Evolutionary conservation across 176 grass and related monocot species (phyloP).

Genomic region (Melocanna baccifera): DNA sequence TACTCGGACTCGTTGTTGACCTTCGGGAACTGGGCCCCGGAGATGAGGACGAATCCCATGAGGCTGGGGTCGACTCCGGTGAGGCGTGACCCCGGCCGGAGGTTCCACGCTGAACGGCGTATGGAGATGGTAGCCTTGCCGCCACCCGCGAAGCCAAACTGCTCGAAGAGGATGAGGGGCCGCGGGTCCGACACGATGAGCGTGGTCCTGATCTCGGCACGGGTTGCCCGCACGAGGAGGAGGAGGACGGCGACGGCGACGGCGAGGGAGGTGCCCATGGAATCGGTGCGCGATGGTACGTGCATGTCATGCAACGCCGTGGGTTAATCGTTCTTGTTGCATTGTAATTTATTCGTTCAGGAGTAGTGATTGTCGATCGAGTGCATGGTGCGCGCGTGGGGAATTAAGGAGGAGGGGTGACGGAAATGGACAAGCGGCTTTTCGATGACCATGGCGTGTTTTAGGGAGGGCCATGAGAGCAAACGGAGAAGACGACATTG

Average conservation of each 20-base stretch:
- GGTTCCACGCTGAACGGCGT: slow-evolving; percentile 32
- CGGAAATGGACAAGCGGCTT: slow-evolving; percentile 16
- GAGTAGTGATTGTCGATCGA: background rate
- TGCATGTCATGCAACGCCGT: slow-evolving; percentile 9
- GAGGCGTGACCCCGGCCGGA: slow-evolving; percentile 3
- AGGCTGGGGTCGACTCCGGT: slow-evolving; percentile 24
- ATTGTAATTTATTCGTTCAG: background rate
- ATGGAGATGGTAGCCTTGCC: slow-evolving; percentile 51
- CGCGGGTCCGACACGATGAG: slow-evolving; percentile 43
- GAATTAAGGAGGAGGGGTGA: background rate
- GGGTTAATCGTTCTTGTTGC: background rate
- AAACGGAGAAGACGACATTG: background rate
- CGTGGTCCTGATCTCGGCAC: slow-evolving; percentile 50
- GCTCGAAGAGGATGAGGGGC: slow-evolving; percentile 60
- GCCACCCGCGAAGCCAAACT: slow-evolving; percentile 56
- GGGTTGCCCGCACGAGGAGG: background rate
- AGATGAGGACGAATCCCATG: slow-evolving; percentile 70
- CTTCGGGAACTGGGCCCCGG: slow-evolving; percentile 23
- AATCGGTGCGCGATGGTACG: background rate
- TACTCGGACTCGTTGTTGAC: slow-evolving; percentile 51
- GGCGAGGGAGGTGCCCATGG: slow-evolving; percentile 41
- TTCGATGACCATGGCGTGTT: slow-evolving; percentile 44
- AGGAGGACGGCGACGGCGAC: background rate
- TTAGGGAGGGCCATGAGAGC: slow-evolving; percentile 45
- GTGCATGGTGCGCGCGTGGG: background rate